Evolutionary conservation across 2,329 filamentous ascomycete species (phyloP), one percentile per base, ranked within the genome.

Genomic region (Neoscytalidium dimidiatum): DNA sequence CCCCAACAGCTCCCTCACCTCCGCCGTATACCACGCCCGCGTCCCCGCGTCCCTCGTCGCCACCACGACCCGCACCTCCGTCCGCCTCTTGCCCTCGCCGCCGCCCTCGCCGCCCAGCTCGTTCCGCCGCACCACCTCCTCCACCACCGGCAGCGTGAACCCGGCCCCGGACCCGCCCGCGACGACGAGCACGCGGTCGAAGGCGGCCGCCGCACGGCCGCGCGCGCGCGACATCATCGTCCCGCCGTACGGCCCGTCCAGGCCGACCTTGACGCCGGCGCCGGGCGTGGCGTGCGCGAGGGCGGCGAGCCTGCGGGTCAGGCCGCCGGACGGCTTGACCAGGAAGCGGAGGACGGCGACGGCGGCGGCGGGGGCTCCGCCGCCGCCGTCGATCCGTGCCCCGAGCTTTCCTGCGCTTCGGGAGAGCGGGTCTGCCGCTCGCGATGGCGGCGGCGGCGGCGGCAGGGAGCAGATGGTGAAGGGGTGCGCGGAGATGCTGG

Each of bases 171-270:
- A 84, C 0, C 86, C 86, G 9, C 86, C 85, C 0, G 83, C 82
- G 3, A 88, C 72, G 17, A 87, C 72, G 0, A 88, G 70, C 0
- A 76, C 71, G 7, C 73, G 74, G 53, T 85, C 80, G 58, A 80
- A 82, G 0, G 73, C 72, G 0, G 65, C 19, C 60, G 57, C 17
- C 67, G 56, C 28, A 68, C 28, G 4, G 21, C 11, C 8, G 3
- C 21, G n/a, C 9, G 9, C 8, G 19, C 1, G 8, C 43, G 21
- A 14, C 38, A 51, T 79, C 78, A n/a, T n/a, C 19, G 85, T 71
- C 0, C 85, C 86, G 0, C 86, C 85, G 64, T 88, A 88, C 0
- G 86, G 86, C 0, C 86, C 86, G 44, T 88, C 86, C 0, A 88
- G 67, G 0, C 86, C 71, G 0, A 88, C 82, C 0, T 77, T 1